Evolutionary conservation across 2,329 filamentous ascomycete genomes (phyloP), one percentile per base, ranked within the genome.

Genomic region (Arthroderma sp.): DNA sequence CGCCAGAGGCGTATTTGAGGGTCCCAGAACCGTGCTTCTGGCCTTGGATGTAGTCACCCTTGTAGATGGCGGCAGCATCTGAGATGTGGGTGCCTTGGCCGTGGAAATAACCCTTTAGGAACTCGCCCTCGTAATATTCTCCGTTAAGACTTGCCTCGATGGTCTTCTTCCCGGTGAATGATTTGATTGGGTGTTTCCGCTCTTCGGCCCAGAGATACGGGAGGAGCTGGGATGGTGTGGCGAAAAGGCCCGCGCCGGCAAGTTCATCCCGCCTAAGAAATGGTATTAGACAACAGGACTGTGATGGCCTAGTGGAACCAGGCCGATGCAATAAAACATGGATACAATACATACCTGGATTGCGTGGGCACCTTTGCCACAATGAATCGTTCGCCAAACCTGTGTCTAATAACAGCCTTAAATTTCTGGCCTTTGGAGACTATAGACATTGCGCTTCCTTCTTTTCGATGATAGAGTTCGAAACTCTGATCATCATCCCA

Each of bases 1-100:
- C 69, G 8, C 69, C 68, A 5, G 67, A 77, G 28, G 72, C 68
- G 57, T 77, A 79, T 4, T 68, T 72, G 66, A 79, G 74, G 8
- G 65, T 65, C 42, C 77, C 77, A 42, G 70, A 63, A 15, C 77
- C 77, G 34, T 75, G 69, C 44, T 72, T 72, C 43, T 68, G 61
- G 38, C 68, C 68, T 31, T 73, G 63, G 42, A 68, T 60, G 55
- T 79, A 78, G 4, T 66, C 59, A 11, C 77, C 77, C 10, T 60
- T 62, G 57, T 80, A 81, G 27, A 67, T 69, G 43, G 75, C 70
- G 39, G 74, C 76, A 28, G 66, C 68, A 49, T 72, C 67, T 31
- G 65, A 65, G 51, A 78, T 72, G 50, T 70, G 66, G 28, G 67
- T 71, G 42, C 75, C 74, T 22, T 66, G 60, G 40, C 77, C 77